Evolutionary conservation across 2,329 filamentous ascomycete genomes (phyloP).

Genomic region (Emmonsiellopsis sp.): DNA sequence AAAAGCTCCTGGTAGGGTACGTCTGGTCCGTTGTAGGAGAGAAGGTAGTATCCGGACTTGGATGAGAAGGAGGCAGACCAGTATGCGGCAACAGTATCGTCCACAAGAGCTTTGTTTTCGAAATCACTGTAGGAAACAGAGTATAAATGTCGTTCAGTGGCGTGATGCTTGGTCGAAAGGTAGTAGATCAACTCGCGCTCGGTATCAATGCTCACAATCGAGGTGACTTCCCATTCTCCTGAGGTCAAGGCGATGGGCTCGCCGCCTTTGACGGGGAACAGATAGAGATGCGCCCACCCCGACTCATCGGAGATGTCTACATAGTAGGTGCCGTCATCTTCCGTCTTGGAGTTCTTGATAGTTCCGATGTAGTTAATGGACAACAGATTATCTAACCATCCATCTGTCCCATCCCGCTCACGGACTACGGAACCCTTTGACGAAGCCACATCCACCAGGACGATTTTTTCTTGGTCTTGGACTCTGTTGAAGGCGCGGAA

Average conservation of each 20-base stretch:
- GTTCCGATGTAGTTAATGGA: slow-evolving; percentile 37
- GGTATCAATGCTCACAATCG: slow-evolving; percentile 51
- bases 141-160: slow-evolving; percentile 59
- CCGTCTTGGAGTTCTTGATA: slow-evolving; percentile 21
- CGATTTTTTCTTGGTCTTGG: slow-evolving; percentile 54
- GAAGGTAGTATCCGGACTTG: slow-evolving; percentile 54
- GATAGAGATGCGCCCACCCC: slow-evolving; percentile 57
- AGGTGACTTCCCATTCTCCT: slow-evolving; percentile 56
- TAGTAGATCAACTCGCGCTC: slow-evolving; percentile 52
- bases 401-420: slow-evolving; percentile 48
- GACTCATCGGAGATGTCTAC: slow-evolving; percentile 57
- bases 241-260: slow-evolving; percentile 49
- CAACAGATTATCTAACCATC: slow-evolving; percentile 50
- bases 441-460: slow-evolving; percentile 47
- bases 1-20: slow-evolving; percentile 62
- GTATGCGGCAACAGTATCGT: slow-evolving; percentile 48
- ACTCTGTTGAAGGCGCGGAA: slow-evolving; percentile 61
- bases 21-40: slow-evolving; percentile 55
- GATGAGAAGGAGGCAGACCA: slow-evolving; percentile 59
- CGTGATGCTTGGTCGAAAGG: slow-evolving; percentile 55
- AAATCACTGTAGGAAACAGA: slow-evolving; percentile 50
- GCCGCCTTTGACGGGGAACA: slow-evolving; percentile 50
- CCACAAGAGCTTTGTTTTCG: slow-evolving; percentile 50
- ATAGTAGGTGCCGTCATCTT: slow-evolving; percentile 42
- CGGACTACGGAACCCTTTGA: slow-evolving; percentile 40